Evolutionary conservation across 495 filamentous ascomycete species (phyloP), one percentile per base, ranked within the genome.

Genomic region (Hyaloscypha variabilis): DNA sequence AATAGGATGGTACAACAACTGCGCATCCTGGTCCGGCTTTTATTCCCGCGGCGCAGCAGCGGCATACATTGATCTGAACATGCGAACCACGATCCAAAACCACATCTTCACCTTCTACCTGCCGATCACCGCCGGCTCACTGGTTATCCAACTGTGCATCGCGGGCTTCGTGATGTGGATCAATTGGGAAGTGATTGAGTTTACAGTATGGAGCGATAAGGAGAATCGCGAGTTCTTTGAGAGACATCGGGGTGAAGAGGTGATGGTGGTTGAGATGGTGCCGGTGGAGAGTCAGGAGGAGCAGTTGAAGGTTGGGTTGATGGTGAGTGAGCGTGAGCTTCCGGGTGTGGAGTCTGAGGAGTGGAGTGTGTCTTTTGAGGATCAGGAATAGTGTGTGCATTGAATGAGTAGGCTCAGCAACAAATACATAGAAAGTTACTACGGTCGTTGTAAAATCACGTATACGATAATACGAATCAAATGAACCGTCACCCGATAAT

Each of bases 1-100:
- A 11, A 46, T 46, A 54, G 51, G 51, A 29, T 54, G 51, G 51
- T 54, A 25, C 19, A 54, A 54, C 26, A 54, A 25, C 51, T 54
- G 51, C 51, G 14, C 6, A 6, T 25, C 23, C 5, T 54, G 51
- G 51, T 25, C 51, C n/a, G 51, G 21, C n/a, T n/a, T n/a, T 8
- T 54, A 54, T 54, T 54, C 6, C 51, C 24, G 26, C 19, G 51
- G 51, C 10, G 23, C 51, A 6, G 8, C 51, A 11, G 39, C 4
- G 19, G 51, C 51, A 3, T 54, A 25, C 51, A 10, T 54, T 23
- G 51, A 54, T n/a, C 51, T 54, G n/a, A 54, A 54, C 21, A 54
- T 54, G 51, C 24, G 51, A 54, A 23, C 8, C 51, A 54, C 26
- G 10, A 54, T 54, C 21, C 10, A 23, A 17, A 29, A 29, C 8